Base-by-base conservation (phyloP, 1,139 yeast species). In the Petasospora rhodanensis region DNA sequence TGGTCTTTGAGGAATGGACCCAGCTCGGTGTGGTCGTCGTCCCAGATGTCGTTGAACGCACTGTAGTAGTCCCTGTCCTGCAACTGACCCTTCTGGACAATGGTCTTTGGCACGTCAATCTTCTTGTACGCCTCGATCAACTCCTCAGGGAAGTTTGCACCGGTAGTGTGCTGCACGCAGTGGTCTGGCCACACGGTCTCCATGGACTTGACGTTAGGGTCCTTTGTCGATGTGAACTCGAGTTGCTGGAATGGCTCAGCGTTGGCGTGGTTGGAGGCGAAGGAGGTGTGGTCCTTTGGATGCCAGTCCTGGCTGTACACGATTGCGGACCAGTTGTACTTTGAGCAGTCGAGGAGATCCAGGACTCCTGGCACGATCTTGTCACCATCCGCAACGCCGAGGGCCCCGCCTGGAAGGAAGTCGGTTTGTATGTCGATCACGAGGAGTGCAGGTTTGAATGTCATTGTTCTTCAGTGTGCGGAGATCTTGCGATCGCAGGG, bases 261-360 rank as follows among this genome's bases (percentile, higher is more conserved):
- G 0, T 55, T 58, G 7, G 56, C 48, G 47, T 84, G 86, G 36
- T 72, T 76, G 1, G 78, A 68, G 0, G 96, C 95, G 64, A 89
- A 89, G 4, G 95, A 85, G 2, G 73, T 68, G 54, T 89, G 96
- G 49, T 74, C 65, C 11, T 46, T 28, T 0, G 96, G 95, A 54
- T 89, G 97, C 94, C 95, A 86, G 54, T 89, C 97, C 52, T 80
- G 77, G 2, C 95, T 80, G 24, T 87, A 80, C 2, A 83, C 70
- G 5, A 85, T 63, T 3, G 76, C 59, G 23, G 66, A 61, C 93
- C 94, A 87, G 4, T 65, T 51, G 29, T 56, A 62, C 24, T 56
- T 48, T 7, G 56, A 31, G 14, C 54, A 34, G 41, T 65, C 56
- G 24, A 71, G 39, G 32, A 79, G 56, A 14, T 62, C 48, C 42